Conservation (phyloP, 257 asterid genomes). For the Nemophila menziesii region DNA sequence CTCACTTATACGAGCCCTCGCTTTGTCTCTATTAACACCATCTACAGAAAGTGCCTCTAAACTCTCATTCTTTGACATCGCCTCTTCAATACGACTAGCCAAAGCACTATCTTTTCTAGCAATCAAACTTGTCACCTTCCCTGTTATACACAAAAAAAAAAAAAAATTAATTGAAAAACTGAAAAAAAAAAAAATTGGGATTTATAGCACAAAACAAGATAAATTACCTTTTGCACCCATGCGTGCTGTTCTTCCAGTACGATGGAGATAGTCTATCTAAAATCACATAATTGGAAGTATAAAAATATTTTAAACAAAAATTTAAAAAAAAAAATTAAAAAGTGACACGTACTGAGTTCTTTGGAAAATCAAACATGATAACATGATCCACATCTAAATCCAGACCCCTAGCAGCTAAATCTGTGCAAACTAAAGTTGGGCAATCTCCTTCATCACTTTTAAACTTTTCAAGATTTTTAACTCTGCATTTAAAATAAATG, state of each 20-base stretch:
- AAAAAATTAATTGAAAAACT: slow-evolving; percentile 2
- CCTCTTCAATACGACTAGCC: slow-evolving; percentile 79
- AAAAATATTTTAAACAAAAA: slow-evolving; percentile 1
- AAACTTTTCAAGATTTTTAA: slow-evolving; percentile 67
- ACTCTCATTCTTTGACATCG: slow-evolving; percentile 76
- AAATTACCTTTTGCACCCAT: slow-evolving; percentile 96
- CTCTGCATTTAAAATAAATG: slow-evolving; percentile 29
- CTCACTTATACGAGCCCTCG: slow-evolving; percentile 52
- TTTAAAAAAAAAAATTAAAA: neutral
- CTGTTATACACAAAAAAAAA: slow-evolving; percentile 21
- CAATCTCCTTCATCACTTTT: slow-evolving; percentile 89
- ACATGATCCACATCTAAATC: slow-evolving; percentile 99
- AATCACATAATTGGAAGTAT: slow-evolving; percentile 3
- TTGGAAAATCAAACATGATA: slow-evolving; percentile 93
- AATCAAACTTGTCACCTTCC: slow-evolving; percentile 90
- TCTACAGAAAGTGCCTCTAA: slow-evolving; percentile 80
- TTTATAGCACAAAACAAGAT: neutral
- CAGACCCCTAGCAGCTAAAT: slow-evolving; percentile 96
- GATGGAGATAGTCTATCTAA: slow-evolving; percentile 94
- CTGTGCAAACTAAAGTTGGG: slow-evolving; percentile 97
- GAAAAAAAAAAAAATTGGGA: neutral
- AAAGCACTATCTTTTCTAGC: slow-evolving; percentile 48
- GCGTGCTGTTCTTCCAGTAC: slow-evolving; percentile 99
- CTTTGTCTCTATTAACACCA: slow-evolving; percentile 60
- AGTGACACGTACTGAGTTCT: slow-evolving; percentile 63